These are phyloP conservation scores for Saccharomycopsis fermentans DNA, from an alignment of 805 yeast species.

Conservation along the genomic window DNA sequence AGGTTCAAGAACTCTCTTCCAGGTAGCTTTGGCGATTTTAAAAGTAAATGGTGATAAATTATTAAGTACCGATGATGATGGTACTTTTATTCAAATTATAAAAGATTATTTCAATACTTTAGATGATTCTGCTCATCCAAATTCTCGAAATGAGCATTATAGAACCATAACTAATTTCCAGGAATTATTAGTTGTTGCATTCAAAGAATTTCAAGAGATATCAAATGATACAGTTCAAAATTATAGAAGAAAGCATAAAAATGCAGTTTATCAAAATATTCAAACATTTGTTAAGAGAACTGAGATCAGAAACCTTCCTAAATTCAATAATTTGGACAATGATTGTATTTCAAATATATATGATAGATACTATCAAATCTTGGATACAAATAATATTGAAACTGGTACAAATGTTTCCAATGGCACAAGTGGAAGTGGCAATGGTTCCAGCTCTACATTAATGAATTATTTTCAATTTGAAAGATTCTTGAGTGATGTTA, in stretches of 20 bases:
- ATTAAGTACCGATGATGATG: conserved; percentile 78
- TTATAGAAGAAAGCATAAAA: conserved; percentile 61
- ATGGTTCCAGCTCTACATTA: conserved; percentile 27
- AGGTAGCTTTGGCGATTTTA: conserved; percentile 85
- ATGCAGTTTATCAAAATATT: conserved; percentile 73
- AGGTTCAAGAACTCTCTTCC: conserved; percentile 84
- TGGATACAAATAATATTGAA: conserved; percentile 49
- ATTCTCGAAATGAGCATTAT: conserved; percentile 50
- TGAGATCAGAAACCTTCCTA: conserved; percentile 77
- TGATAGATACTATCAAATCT: conserved; percentile 72
- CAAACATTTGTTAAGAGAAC: conserved; percentile 88
- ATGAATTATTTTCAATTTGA: conserved; percentile 69
- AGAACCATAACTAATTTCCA: conserved; percentile 76
- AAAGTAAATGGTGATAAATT: conserved; percentile 81
- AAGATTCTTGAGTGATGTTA: conserved; percentile 65
- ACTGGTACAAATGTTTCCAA: conserved; percentile 22
- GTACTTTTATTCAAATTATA: conserved; percentile 75
- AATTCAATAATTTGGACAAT: conserved; percentile 47
- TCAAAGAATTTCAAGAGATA: conserved; percentile 76
- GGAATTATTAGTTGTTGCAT: conserved; percentile 81
- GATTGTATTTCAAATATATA: conserved; percentile 63
- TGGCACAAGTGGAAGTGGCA: conserved; percentile 26
- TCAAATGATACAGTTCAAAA: conserved; percentile 64
- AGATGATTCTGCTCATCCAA: conserved; percentile 72
- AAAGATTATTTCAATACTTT: conserved; percentile 72